These are phyloP conservation scores for Astrocystis sublimbata DNA, from an alignment of 495 filamentous ascomycete genomes.

Conservation along the genomic window DNA sequence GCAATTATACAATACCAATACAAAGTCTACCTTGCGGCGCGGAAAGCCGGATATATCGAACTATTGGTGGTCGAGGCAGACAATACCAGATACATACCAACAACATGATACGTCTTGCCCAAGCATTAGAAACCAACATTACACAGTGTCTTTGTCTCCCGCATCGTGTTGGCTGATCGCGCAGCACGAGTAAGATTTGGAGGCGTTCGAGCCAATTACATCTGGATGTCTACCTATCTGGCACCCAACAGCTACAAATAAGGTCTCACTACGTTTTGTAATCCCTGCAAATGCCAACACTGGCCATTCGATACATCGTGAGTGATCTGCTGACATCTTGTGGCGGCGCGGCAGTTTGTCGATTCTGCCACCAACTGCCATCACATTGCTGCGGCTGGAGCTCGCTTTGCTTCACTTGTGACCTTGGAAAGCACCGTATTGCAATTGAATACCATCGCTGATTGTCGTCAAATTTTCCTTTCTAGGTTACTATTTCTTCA, in stretches of 20 bases:
- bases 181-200: neutral
- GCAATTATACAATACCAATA: no score
- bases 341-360: no score
- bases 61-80: neutral
- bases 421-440: neutral
- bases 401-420: no score
- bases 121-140: neutral
- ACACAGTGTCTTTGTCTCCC: neutral
- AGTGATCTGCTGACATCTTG: no score
- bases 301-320: no score
- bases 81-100: neutral
- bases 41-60: no score
- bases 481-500: neutral
- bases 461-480: no score
- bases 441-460: neutral
- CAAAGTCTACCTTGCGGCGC: no score
- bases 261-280: neutral
- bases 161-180: neutral
- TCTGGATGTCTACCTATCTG: neutral
- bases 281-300: conserved; percentile 10
- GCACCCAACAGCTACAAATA: conserved; percentile 5
- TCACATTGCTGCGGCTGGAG: no score
- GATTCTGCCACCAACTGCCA: no score
- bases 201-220: conserved; percentile 6
- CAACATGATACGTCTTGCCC: conserved; percentile 3